Evolutionary conservation across 1,139 yeast genomes (phyloP).

Genomic region (Kodamaea alishanica): DNA sequence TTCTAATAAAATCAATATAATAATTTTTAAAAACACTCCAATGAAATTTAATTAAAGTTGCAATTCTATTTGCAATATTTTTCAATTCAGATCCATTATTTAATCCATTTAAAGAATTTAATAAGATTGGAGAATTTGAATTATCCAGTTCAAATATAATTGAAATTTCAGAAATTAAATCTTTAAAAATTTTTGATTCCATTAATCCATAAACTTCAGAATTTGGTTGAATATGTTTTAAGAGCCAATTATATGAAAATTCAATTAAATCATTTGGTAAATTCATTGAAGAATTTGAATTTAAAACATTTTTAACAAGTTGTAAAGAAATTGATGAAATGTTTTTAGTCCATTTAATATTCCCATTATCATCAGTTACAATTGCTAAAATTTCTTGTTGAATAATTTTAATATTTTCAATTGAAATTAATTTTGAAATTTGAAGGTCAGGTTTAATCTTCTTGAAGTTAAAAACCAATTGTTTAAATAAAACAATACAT

Average conservation of each 20-base stretch:
- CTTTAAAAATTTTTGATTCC: slow-evolving; percentile 64
- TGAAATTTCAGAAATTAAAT: slow-evolving; percentile 36
- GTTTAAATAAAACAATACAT: slow-evolving; percentile 70
- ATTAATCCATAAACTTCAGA: slow-evolving; percentile 76
- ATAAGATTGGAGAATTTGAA: not conserved
- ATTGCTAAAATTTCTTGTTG: slow-evolving; percentile 70
- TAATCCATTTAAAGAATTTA: slow-evolving; percentile 1
- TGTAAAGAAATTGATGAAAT: slow-evolving; percentile 71
- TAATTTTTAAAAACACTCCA: slow-evolving; percentile 68
- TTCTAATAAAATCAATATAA: slow-evolving; percentile 32
- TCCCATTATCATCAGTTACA: slow-evolving; percentile 81
- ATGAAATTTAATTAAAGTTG: slow-evolving; percentile 63
- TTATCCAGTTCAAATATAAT: slow-evolving; percentile 8
- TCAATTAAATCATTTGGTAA: slow-evolving; percentile 48
- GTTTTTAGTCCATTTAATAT: slow-evolving; percentile 87
- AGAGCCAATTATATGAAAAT: slow-evolving; percentile 75
- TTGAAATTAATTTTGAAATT: slow-evolving; percentile 19
- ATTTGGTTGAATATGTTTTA: slow-evolving; percentile 79
- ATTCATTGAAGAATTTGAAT: slow-evolving; percentile 10
- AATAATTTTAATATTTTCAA: slow-evolving; percentile 31
- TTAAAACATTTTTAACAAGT: slow-evolving; percentile 48
- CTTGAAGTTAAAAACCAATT: slow-evolving; percentile 48
- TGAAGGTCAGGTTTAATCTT: slow-evolving; percentile 12
- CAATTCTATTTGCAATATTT: slow-evolving; percentile 49
- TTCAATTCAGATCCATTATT: slow-evolving; percentile 39